A percentile compares a stretch with the other conserved stretches of the same genome.
Evolutionary conservation across 1,139 yeast genomes (phyloP).

Genomic region (Nakaseomyces sp.): DNA sequence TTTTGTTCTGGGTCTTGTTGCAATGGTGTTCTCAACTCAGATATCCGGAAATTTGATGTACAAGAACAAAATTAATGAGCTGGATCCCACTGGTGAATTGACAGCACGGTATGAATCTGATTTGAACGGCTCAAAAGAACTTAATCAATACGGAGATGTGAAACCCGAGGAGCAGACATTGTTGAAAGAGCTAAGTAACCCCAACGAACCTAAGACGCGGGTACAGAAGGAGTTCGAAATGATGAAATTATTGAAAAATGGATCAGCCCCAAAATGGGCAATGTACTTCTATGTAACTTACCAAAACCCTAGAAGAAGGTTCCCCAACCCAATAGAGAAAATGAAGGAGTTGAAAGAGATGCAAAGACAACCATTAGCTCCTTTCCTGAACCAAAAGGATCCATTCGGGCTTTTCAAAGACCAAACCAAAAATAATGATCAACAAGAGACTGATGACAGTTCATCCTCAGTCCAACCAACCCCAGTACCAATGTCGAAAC

Average conservation of each 20-base stretch:
- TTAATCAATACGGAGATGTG: neutral
- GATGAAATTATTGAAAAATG: conserved; percentile 29
- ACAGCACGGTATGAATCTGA: conserved; percentile 5
- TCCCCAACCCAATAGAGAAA: conserved; percentile 33
- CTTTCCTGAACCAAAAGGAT: conserved; percentile 31
- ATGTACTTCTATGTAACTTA: conserved; percentile 32
- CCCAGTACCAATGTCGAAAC: neutral
- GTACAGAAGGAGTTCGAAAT: conserved; percentile 32
- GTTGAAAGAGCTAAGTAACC: neutral
- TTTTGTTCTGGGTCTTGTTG: conserved; percentile 30
- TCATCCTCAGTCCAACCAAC: neutral
- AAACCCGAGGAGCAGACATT: conserved; percentile 3
- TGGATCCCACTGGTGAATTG: conserved; percentile 20
- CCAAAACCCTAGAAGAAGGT: conserved; percentile 32
- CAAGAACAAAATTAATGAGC: conserved; percentile 20
- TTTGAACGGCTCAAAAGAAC: conserved; percentile 12
- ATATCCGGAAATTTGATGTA: conserved; percentile 27
- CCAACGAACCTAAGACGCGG: conserved; percentile 6
- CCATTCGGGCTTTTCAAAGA: conserved; percentile 32
- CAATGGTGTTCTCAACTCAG: conserved; percentile 29
- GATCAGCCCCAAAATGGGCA: conserved; percentile 33
- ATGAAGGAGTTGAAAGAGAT: conserved; percentile 23
- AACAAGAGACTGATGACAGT: neutral
- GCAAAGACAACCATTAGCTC: conserved; percentile 12
- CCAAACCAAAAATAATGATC: conserved; percentile 6